Percentiles rank a stretch among this genome's conserved stretches.
phyloP scores from a whole-genome alignment of 2,329 filamentous ascomycete genomes.

The Seiridium cupressi region DNA sequence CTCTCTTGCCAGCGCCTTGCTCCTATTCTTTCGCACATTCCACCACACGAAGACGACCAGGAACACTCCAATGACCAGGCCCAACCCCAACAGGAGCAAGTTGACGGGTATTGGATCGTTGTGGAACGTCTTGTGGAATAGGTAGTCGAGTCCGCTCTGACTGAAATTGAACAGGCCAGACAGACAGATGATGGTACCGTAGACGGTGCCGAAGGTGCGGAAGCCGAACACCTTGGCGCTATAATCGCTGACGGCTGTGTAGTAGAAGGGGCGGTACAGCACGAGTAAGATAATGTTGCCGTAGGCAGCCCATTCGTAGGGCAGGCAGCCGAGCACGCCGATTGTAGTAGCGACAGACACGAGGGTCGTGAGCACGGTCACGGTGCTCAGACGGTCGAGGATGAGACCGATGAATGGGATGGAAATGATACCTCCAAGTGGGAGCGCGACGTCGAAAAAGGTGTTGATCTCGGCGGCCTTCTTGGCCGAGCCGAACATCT shows the following conservation, averaged over 20 bases:
- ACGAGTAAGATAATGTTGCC: constrained; percentile 77
- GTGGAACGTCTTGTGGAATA: constrained; percentile 71
- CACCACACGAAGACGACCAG: constrained; percentile 66
- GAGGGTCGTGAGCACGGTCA: constrained; percentile 67
- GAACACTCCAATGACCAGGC: constrained; percentile 60
- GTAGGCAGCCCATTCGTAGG: constrained; percentile 69
- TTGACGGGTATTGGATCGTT: constrained; percentile 79
- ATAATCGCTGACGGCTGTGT: constrained; percentile 88
- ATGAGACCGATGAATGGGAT: constrained; percentile 83
- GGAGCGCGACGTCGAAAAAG: constrained; percentile 83
- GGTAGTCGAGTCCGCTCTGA: constrained; percentile 74
- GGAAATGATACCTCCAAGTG: constrained; percentile 77
- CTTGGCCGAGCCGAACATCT: constrained; percentile 62
- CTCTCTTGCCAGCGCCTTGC: constrained; percentile 25
- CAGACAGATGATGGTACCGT: constrained; percentile 84
- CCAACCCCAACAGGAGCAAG: constrained; percentile 59
- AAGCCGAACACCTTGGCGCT: constrained; percentile 91
- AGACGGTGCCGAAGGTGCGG: constrained; percentile 89
- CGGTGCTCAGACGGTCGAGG: constrained; percentile 74
- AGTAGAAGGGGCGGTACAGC: constrained; percentile 84
- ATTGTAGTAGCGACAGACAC: constrained; percentile 72
- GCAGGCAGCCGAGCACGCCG: constrained; percentile 73
- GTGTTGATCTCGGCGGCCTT: constrained; percentile 71
- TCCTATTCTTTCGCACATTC: constrained; percentile 27
- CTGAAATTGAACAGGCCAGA: constrained; percentile 82